Evolutionary conservation across 1,139 yeast genomes (phyloP).

Genomic region (Williopsis jadinii): DNA sequence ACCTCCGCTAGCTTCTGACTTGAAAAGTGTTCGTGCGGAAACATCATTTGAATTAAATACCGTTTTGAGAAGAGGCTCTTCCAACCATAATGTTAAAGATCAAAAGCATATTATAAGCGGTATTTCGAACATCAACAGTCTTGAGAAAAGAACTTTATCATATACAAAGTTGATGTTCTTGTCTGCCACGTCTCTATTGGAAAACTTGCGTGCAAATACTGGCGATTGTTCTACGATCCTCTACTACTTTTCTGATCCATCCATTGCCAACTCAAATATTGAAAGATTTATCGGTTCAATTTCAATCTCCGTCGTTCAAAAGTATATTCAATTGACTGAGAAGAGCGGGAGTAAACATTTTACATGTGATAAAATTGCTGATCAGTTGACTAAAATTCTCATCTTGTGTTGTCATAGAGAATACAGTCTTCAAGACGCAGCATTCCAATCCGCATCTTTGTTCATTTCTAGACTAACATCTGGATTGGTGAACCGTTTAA

Average conservation of each 20-base stretch:
- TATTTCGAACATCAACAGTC: slow-evolving; percentile 25
- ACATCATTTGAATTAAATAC: slow-evolving; percentile 90
- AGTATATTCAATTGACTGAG: slow-evolving; percentile 37
- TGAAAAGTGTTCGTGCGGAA: slow-evolving; percentile 81
- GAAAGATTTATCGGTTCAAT: slow-evolving; percentile 64
- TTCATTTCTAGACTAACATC: slow-evolving; percentile 71
- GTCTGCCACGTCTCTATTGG: slow-evolving; percentile 75
- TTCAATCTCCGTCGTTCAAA: slow-evolving; percentile 51
- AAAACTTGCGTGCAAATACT: slow-evolving; percentile 65
- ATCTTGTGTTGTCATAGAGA: slow-evolving; percentile 74
- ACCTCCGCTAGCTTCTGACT: slow-evolving; percentile 89
- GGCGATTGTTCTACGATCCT: slow-evolving; percentile 78
- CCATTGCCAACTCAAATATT: slow-evolving; percentile 53
- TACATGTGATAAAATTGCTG: slow-evolving; percentile 55
- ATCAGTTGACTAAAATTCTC: slow-evolving; percentile 63
- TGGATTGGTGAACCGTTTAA: slow-evolving; percentile 63
- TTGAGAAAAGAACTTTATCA: slow-evolving; percentile 46
- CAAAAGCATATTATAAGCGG: slow-evolving; percentile 51
- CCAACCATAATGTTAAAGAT: slow-evolving; percentile 71
- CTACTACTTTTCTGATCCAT: slow-evolving; percentile 80
- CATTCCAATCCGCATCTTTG: slow-evolving; percentile 70
- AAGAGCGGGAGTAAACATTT: slow-evolving; percentile 29
- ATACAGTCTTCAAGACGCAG: slow-evolving; percentile 68
- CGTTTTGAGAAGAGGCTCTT: slow-evolving; percentile 83
- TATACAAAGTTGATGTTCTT: slow-evolving; percentile 83